Base-by-base conservation (phyloP, 129 eudicot genomes). In the Flaveria sonorensis region DNA sequence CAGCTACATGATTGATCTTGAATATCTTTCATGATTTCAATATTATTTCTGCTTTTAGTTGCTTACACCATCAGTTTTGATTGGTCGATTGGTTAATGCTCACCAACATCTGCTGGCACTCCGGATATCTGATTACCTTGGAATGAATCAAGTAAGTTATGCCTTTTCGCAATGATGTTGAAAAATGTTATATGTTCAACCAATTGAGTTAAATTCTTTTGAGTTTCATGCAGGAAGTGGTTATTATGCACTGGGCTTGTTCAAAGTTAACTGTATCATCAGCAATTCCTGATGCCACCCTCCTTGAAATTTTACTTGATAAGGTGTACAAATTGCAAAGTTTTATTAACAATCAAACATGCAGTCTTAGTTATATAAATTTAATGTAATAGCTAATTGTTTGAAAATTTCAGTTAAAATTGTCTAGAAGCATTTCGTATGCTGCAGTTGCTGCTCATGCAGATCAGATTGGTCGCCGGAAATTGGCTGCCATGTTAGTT, bases 391-490 rank as follows among this genome's bases (percentile, higher is more conserved):
- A 59, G 39, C 89, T 75, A 32, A 84, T 13, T 72, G 60, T 52
- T 81, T 61, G 75, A 68, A 75, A n/a, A 9, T 72, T 77, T 74
- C 88, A 95, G 99, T 86, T 95, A 78, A 91, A 89, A 82, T 59
- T 95, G 79, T 91, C 92, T 82, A 89, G 91, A 88, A 92, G 97
- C 67, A 95, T 95, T 74, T 92, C 97, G 46, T 95, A 91, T 89
- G 99, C 99, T 79, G 91, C 97, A 65, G 99, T 95, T 70, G 97
- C 99, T 83, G 97, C 96, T 78, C 99, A 91, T 86, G 99, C 99
- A 66, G 97, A 95, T 86, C 93, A 95, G 84, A 86, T 62, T 71
- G 94, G 99, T 45, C 90, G 97, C 10, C 81, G 99, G 79, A 95
- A 95, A 83, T 88, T 95, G 83, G 99, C 99, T 80, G 97, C 97